These are phyloP conservation scores for Talaromyces thailandensis DNA, from an alignment of 495 filamentous ascomycete species.

Conservation along the genomic window DNA sequence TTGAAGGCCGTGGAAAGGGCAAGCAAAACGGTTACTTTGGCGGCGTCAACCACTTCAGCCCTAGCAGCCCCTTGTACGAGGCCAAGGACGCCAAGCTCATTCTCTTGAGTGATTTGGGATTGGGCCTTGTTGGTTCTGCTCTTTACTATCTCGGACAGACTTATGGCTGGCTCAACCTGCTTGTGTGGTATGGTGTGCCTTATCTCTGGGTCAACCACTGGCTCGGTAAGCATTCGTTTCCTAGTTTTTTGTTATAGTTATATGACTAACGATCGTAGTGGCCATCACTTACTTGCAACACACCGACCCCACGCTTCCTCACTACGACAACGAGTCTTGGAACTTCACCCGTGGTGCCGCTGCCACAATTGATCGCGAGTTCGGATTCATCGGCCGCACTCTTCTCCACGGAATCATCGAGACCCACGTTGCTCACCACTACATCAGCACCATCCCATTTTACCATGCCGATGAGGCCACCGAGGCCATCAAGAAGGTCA, in stretches of 20 bases:
- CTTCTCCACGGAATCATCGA: constrained; percentile 55
- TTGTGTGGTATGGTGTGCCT: constrained; percentile 89
- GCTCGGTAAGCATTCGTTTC: constrained; percentile 35
- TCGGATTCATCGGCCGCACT: constrained; percentile 49
- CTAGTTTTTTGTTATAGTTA: neutral
- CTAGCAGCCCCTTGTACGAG: constrained; percentile 82
- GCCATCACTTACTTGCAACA: constrained; percentile 56
- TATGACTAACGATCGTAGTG: constrained; percentile 23
- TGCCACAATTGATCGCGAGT: constrained; percentile 52
- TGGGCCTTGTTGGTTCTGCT: constrained; percentile 47
- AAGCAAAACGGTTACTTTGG: constrained; percentile 73
- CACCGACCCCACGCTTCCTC: constrained; percentile 50
- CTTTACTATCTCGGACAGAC: constrained; percentile 55
- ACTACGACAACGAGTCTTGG: constrained; percentile 47
- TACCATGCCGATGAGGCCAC: constrained; percentile 53
- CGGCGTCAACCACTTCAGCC: constrained; percentile 93
- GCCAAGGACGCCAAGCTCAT: constrained; percentile 78
- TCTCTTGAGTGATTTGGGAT: constrained; percentile 71
- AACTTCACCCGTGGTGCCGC: constrained; percentile 50
- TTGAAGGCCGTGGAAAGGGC: constrained; percentile 81
- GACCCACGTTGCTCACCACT: constrained; percentile 54
- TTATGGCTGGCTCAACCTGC: constrained; percentile 76
- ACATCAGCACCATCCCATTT: constrained; percentile 53
- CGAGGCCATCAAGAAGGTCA: constrained; percentile 49
- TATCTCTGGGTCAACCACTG: constrained; percentile 99